Evolutionary conservation across 2,329 filamentous ascomycete genomes (phyloP).

Genomic region (Cladophialophora carrionii): DNA sequence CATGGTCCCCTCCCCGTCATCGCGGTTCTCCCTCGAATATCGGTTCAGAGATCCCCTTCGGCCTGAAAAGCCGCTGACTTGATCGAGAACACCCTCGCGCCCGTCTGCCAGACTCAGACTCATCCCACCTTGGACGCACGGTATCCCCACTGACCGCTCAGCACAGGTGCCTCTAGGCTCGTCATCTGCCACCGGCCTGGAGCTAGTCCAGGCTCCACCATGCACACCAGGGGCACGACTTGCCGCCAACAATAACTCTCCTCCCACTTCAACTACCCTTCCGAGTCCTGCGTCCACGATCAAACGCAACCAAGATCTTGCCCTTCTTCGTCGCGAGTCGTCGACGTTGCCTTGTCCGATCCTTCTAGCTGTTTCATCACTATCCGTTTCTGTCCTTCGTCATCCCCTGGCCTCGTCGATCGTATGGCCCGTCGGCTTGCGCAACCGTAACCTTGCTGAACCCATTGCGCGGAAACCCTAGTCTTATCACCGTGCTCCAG

Average conservation of each 20-base stretch:
- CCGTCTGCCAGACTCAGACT: not conserved
- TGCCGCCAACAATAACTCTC: conserved; percentile 18
- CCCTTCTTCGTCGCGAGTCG: conserved; percentile 7
- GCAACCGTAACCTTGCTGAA: conserved; percentile 25
- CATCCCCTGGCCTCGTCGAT: conserved; percentile 18
- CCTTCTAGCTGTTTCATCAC: conserved; percentile 12
- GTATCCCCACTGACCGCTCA: conserved; percentile 19
- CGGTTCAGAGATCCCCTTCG: not conserved
- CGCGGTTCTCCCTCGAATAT: not conserved
- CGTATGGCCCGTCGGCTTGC: conserved; percentile 24
- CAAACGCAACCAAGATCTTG: conserved; percentile 16
- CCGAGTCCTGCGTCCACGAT: conserved; percentile 19
- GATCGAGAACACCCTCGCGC: not conserved
- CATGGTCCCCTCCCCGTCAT: not conserved
- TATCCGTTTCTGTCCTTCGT: conserved; percentile 12
- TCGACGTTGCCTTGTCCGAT: conserved; percentile 7
- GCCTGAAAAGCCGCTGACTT: not conserved
- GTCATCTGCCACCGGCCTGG: conserved; percentile 28
- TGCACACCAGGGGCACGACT: conserved; percentile 19
- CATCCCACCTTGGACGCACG: not conserved
- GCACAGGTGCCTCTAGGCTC: conserved; percentile 16
- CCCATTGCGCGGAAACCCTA: conserved; percentile 25
- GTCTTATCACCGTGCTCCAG: conserved; percentile 29
- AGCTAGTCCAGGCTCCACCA: conserved; percentile 22
- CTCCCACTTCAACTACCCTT: conserved; percentile 18